Conservation (phyloP, 495 filamentous ascomycete genomes). For the Aspergillus mulundensis region DNA sequence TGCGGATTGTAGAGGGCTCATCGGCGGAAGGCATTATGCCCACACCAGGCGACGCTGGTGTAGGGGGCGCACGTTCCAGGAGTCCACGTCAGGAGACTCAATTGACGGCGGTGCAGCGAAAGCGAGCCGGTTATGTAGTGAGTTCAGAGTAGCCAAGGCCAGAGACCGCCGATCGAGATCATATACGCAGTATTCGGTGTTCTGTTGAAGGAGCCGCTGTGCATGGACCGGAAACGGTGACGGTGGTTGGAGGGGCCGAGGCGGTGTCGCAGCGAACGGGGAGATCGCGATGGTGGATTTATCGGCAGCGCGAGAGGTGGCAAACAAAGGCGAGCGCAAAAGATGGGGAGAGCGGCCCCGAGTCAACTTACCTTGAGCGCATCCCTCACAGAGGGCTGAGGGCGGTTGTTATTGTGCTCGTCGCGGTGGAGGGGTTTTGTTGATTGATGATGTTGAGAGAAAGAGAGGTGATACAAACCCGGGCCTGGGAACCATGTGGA, state of each 20-base stretch:
- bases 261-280: constrained; percentile 38
- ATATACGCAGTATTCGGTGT: neutral
- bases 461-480: constrained; percentile 10
- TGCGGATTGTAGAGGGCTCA: constrained; percentile 60
- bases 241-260: constrained; percentile 33
- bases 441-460: constrained; percentile 13
- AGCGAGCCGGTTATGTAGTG: neutral
- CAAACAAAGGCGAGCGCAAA: constrained; percentile 1
- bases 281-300: constrained; percentile 17
- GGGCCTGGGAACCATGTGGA: constrained; percentile 14
- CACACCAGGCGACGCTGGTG: constrained; percentile 31
- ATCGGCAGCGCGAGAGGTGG: constrained; percentile 7
- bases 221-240: constrained; percentile 14
- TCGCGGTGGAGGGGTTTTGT: constrained; percentile 6
- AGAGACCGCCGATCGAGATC: neutral
- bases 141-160: neutral
- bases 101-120: constrained; percentile 3
- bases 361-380: constrained; percentile 20
- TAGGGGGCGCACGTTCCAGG: constrained; percentile 22
- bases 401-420: constrained; percentile 2
- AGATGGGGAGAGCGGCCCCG: constrained; percentile 5
- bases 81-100: constrained; percentile 17
- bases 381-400: constrained; percentile 26
- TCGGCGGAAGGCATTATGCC: constrained; percentile 54
- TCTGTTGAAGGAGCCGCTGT: constrained; percentile 20